These are phyloP conservation scores for Starmera amethionina DNA, from an alignment of 805 yeast species.

Conservation along the genomic window DNA sequence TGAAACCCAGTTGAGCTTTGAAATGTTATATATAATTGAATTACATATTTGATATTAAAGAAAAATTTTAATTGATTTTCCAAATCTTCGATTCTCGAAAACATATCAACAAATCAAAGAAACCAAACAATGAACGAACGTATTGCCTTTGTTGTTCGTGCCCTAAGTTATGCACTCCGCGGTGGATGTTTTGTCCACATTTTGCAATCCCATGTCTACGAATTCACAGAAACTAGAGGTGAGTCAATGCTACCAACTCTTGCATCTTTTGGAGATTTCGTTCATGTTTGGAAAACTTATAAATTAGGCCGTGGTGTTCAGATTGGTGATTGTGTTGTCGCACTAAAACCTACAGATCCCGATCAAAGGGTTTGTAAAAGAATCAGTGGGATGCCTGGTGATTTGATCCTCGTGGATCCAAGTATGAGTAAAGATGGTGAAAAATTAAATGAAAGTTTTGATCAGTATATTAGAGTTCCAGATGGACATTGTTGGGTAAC, in stretches of 20 bases:
- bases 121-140: slow-evolving; percentile 6
- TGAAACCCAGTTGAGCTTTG: no score
- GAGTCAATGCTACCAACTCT: slow-evolving; percentile 95
- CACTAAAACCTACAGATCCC: slow-evolving; percentile 85
- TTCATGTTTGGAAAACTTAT: slow-evolving; percentile 59
- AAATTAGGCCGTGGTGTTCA: slow-evolving; percentile 54
- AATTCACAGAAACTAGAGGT: slow-evolving; percentile 76
- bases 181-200: slow-evolving; percentile 62
- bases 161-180: slow-evolving; percentile 22
- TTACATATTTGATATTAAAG: no score
- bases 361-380: slow-evolving; percentile 82
- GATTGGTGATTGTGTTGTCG: slow-evolving; percentile 84
- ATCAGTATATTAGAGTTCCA: slow-evolving; percentile 66
- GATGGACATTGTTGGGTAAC: slow-evolving; percentile 96
- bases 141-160: slow-evolving; percentile 12
- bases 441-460: slow-evolving; percentile 14
- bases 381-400: slow-evolving; percentile 95
- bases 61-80: no score
- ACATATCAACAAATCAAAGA: background rate
- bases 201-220: slow-evolving; percentile 55
- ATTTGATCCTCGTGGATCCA: slow-evolving; percentile 73
- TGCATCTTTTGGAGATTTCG: slow-evolving; percentile 64
- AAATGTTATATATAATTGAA: background rate
- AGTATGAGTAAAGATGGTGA: slow-evolving; percentile 28
- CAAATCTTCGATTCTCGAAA: background rate